Evolutionary conservation across 139 green algal genomes (phyloP), one percentile per base, ranked within the genome.

Genomic region (Auxenochlorella pyrenoidosa): DNA sequence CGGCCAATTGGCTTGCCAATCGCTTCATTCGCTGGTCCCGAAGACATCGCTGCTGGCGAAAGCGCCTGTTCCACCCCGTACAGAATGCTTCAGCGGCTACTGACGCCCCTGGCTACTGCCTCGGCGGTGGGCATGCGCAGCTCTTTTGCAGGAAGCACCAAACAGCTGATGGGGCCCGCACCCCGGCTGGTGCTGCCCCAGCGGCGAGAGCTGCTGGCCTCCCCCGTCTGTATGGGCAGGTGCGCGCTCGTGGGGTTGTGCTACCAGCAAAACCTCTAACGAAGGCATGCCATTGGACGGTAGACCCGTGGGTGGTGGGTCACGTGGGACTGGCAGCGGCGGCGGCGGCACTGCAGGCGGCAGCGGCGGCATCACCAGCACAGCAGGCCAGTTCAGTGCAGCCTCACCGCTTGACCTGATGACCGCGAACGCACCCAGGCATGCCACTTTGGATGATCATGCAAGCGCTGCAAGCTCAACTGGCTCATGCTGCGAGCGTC

Each of bases 161-260:
- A 22, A 13, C 36, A 84, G 26, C 44, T 81, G 75, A 47, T 81
- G 28, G 26, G 75, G 12, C 12, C 12, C 44, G 32, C 43, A 10
- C 44, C 43, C 21, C 43, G 75, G 75, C 32, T 13, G 44, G 28
- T 41, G 43, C 43, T 40, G 44, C 75, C 34, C 24, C 75, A 81
- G 75, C 21, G 38, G 72, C 51, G 77, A 16, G 36, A 71, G 54
- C 78, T 72, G 19, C n/a, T 58, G 36, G 36, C 19, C 36, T 60
- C 36, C 38, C 79, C 79, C 24, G 58, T 84, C 32, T 73, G 58
- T 51, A 84, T 84, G 79, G 79, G 79, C 36, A 70, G 79, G 79
- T 58, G 30, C 6, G 47, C 76, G 54, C 54, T 63, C 22, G 54
- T 63, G 54, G 12, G 15, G 54, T 28, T 13, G 54, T 24, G 18